A percentile compares a stretch with the other conserved stretches of the same genome.
Evolutionary conservation across 441 rosid genomes (phyloP).

Genomic region (Melastoma candidum): DNA sequence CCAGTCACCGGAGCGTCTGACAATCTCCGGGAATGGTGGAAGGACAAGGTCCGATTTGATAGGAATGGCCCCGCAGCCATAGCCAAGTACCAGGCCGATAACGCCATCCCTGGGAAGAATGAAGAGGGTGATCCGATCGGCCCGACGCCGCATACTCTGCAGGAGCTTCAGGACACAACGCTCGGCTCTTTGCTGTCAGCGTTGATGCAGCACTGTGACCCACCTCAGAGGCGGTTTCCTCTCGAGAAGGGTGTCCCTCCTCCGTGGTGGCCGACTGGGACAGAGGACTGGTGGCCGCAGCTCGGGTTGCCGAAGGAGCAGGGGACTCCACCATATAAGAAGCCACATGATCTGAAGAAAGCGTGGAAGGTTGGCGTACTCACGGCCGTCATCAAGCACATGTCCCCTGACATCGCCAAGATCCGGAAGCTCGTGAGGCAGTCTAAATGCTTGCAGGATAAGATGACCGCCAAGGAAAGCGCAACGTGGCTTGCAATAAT

Average conservation of each 20-base stretch:
- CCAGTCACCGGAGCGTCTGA: slow-evolving; percentile 23
- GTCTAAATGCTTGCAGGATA: slow-evolving; percentile 37
- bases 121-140: no score
- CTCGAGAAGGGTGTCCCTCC: slow-evolving; percentile 45
- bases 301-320: slow-evolving; percentile 43
- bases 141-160: no score
- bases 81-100: slow-evolving; percentile 16
- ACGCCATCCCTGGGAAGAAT: no score
- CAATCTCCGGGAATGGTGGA: slow-evolving; percentile 59
- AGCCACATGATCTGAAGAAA: slow-evolving; percentile 58
- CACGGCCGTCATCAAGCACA: slow-evolving; percentile 53
- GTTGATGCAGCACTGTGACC: slow-evolving; percentile 52
- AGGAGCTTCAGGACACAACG: slow-evolving; percentile 33
- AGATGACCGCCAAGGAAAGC: slow-evolving; percentile 35
- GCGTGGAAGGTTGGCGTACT: slow-evolving; percentile 62
- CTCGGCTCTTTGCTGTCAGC: slow-evolving; percentile 54
- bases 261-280: slow-evolving; percentile 65
- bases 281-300: slow-evolving; percentile 55
- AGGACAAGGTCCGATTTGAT: slow-evolving; percentile 44
- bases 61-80: slow-evolving; percentile 37
- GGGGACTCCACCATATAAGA: slow-evolving; percentile 56
- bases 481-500: slow-evolving; percentile 29
- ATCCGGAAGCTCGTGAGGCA: slow-evolving; percentile 29
- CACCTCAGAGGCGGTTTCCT: slow-evolving; percentile 50
- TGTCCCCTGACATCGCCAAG: slow-evolving; percentile 32